Conservation (phyloP, 768 basidiomycete species). For the Podaxis mareebaensis region DNA sequence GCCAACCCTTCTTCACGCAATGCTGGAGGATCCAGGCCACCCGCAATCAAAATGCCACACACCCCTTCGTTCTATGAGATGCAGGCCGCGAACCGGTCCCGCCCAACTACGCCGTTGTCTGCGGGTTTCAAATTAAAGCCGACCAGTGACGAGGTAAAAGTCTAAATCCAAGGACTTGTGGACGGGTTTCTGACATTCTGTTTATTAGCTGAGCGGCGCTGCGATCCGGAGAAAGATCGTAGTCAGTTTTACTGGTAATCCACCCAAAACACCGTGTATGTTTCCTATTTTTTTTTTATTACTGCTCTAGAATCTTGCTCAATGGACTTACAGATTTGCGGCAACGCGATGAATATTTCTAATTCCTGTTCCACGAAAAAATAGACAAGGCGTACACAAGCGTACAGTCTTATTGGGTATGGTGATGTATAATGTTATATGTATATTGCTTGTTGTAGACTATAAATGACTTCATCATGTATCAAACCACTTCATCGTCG, state of each 20-base stretch:
- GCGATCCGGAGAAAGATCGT: slow-evolving; percentile 37
- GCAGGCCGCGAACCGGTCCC: slow-evolving; percentile 28
- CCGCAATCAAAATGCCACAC: slow-evolving; percentile 23
- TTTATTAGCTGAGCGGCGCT: slow-evolving; percentile 28
- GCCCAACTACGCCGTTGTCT: slow-evolving; percentile 14
- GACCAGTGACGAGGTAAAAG: slow-evolving; percentile 9
- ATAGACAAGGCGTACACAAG: background rate
- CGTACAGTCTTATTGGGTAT: background rate
- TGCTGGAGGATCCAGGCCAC: slow-evolving; percentile 24
- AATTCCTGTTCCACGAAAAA: background rate
- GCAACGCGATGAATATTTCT: slow-evolving; percentile 1
- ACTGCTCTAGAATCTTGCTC: background rate
- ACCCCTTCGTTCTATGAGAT: slow-evolving; percentile 33
- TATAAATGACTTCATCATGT: background rate
- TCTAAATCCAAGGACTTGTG: background rate
- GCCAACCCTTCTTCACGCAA: slow-evolving; percentile 19
- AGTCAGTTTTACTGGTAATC: slow-evolving; percentile 29
- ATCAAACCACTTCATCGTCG: slow-evolving; percentile 20
- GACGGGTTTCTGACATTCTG: background rate
- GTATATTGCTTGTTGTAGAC: background rate
- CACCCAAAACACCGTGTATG: slow-evolving; percentile 9
- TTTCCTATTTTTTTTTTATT: background rate
- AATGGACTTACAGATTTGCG: background rate
- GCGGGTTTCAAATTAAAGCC: background rate
- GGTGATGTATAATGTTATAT: background rate